Base-by-base conservation (phyloP, 805 yeast genomes). In the Metschnikowia matae region DNA sequence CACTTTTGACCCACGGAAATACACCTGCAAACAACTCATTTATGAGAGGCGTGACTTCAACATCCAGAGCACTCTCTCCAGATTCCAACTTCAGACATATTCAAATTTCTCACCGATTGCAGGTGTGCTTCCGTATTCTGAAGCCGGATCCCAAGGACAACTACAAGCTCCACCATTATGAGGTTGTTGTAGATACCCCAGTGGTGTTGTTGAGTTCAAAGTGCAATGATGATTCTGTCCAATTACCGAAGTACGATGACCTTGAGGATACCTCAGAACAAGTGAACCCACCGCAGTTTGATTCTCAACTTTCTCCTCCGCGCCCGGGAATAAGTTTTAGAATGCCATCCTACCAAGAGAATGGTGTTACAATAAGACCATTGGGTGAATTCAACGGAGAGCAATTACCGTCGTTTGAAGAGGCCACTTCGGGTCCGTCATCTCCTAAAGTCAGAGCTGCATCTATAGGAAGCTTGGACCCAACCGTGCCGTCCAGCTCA, bases 101-200 rank as follows among this genome's bases (percentile, higher is more conserved):
- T 41, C 80, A 77, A 55, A 74, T 85, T 15, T 75, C 78, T 49
- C 95, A 87, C 63, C 71, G 90, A 45, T 64, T 87, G 45, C 94
- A 87, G 62, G 76, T 87, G 4, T 81, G 86, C 57, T 77, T 87
- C 50, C 70, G 94, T 50, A 80, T 87, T 26, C 80, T 87, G 11
- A 82, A 78, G 57, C 82, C 82, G 1, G 86, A 83, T 51, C 75
- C 79, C 0, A 62, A 66, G 43, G 75, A 58, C 48, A 61, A 68
- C 49, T 62, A 45, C 50, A 79, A 78, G 54, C 66, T 81, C 69
- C 89, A 85, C 58, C 91, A 87, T 63, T 87, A 83, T 60, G 95
- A 87, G 58, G 91, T 87, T 18, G 80, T 87, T 40, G 85, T 87
- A 37, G 94, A 87, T 61, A 85, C 92, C 0, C 94, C 94, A 0